Evolutionary conservation across 495 filamentous ascomycete species (phyloP), one percentile per base, ranked within the genome.

Genomic region (Pyronema domesticum): DNA sequence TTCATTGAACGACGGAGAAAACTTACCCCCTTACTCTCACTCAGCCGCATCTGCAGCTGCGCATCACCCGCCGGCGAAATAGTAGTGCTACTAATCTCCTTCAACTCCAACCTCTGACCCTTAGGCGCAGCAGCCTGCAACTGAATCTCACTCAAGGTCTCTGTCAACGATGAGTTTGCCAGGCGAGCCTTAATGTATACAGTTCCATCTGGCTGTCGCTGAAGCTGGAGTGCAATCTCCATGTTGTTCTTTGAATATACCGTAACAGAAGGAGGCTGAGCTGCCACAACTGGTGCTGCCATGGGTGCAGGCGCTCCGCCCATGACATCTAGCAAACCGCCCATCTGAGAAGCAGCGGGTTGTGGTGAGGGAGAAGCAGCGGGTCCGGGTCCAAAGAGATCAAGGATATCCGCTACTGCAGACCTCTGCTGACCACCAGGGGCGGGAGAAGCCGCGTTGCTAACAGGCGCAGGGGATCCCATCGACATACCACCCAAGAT

Each of bases 81-180:
- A 43, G 94, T 86, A 1, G 79, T 68, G 60, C 77, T 82, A 53
- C 80, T 91, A 55, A 98, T 91, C 51, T 81, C 84, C 62, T 88
- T 82, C 48, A 98, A 71, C 67, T 94, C 85, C 57, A 98, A 67
- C 62, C 85, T 89, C 69, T 96, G 93, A 37, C 81, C 86, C 71
- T 95, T 95, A 6, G 91, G 93, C 57, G 96, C 91, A 4, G 91
- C 91, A 46, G 89, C 93, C 68, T 96, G 93, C 51, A 98, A 65
- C 6, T 80, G 81, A 14, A 95, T 83, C 36, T 71, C 75, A 13
- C 78, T 74, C 46, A 96, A 74, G n/a, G 68, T 63, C 30, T 72
- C 72, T 49, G 80, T 78, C 51, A 75, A 76, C 11, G 80, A 81
- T 1, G 69, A 73, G 65, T 95, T 96, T 11, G 74, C 73, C 76